Evolutionary conservation across 306 rosid species (phyloP), one percentile per base, ranked within the genome.

Genomic region (Casuarina glauca): DNA sequence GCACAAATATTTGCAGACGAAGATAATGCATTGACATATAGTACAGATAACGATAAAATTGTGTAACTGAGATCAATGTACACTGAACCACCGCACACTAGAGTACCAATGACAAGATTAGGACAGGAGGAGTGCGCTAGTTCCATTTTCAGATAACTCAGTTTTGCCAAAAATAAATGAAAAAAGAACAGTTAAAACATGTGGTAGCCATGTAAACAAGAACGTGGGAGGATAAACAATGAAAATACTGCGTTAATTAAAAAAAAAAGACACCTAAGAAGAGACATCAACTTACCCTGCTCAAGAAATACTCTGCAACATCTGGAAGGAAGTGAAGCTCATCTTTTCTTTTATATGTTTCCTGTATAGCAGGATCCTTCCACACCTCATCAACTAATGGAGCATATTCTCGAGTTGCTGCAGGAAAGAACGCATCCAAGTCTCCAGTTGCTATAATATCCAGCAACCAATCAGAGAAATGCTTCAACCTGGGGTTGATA

Each of bases 341-440:
- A 9, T 89, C 86, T 82, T 87, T 91, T 88, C 99, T 96, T 87
- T 84, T 93, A 79, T 86, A 93, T 4, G 98, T 93, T 82, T 93
- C 97, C 78, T 96, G 97, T 75, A 93, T 91, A 5, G 99, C 98
- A 20, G 97, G 93, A 71, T 96, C 99, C 87, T 83, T 93, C 99
- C 99, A 96, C 74, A 93, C 93, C 81, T 96, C 98, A 83, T 96
- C 99, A 41, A 96, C 99, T 79, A 96, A 87, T 32, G 98, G 99
- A 82, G 99, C 99, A 81, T 96, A 96, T 77, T 96, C 99, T 1
- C 98, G 99, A 9, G 99, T 96, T 55, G 99, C 98, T 66, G 99
- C 99, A 72, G 99, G 98, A 80, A 96, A 96, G 87, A 96, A 96
- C 57, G 99, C 98, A 74, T 96, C 98, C 83, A 96, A 85, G 87